phyloP scores from a whole-genome alignment of 1,139 yeast genomes.

The Zygosaccharomyces sapae region DNA sequence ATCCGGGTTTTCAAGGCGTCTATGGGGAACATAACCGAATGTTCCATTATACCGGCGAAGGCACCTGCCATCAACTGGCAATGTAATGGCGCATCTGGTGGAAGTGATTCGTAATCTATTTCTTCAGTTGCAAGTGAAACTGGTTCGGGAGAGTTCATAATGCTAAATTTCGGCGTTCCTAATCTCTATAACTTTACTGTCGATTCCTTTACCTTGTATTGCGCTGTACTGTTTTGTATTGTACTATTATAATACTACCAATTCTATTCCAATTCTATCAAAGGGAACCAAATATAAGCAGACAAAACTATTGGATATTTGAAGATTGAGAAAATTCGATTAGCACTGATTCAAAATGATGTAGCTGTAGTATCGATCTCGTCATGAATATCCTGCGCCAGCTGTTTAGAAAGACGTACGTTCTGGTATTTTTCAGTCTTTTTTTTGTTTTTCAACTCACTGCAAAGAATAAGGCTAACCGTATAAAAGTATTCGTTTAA shows the following conservation, averaged over 20 bases:
- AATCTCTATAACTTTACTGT: too few species aligned
- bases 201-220: too few species aligned
- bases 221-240: neutral
- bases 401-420: neutral
- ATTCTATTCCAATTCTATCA: neutral
- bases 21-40: conserved; percentile 92
- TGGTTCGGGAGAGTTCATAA: conserved; percentile 17
- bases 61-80: conserved; percentile 93
- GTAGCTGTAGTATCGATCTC: neutral
- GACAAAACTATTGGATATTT: neutral
- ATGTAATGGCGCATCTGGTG: conserved; percentile 75
- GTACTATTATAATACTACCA: neutral
- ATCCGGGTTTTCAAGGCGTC: conserved; percentile 94
- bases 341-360: neutral
- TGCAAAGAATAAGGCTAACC: neutral
- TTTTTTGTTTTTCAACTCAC: neutral
- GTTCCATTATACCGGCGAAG: conserved; percentile 98
- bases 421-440: neutral
- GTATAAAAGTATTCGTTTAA: neutral
- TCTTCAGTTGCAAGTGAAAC: conserved; percentile 29
- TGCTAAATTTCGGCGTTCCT: too few species aligned
- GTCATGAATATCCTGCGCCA: neutral
- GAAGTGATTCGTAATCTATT: conserved; percentile 87
- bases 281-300: neutral
- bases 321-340: neutral